phyloP scores from a whole-genome alignment of 306 rosid species.

The Quercus alba region DNA sequence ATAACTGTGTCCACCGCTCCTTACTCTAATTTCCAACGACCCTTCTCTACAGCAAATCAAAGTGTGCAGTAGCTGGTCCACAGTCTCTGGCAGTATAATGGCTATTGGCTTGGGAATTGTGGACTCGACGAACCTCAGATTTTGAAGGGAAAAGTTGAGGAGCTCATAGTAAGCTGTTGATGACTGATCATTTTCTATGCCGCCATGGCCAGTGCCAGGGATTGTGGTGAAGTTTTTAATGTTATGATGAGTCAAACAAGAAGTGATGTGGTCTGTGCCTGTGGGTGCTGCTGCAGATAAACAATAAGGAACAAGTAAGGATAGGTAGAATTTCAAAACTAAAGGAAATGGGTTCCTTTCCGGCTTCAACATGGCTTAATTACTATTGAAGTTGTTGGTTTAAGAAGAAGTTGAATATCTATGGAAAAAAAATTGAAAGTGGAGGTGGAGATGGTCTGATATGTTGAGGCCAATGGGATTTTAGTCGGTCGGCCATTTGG shows the following conservation, averaged over 20 bases:
- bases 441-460: slow-evolving; percentile 22
- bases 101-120: slow-evolving; percentile 52
- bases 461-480: slow-evolving; percentile 34
- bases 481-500: slow-evolving; percentile 44
- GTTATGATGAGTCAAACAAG: slow-evolving; percentile 47
- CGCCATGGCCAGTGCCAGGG: slow-evolving; percentile 3
- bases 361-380: slow-evolving; percentile 20
- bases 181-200: slow-evolving; percentile 20
- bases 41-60: slow-evolving; percentile 44
- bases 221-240: slow-evolving; percentile 55
- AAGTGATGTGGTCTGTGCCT: slow-evolving; percentile 13
- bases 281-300: slow-evolving; percentile 18
- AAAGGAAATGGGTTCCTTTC: not conserved
- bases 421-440: not conserved
- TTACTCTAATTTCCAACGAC: slow-evolving; percentile 39
- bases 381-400: slow-evolving; percentile 20
- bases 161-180: slow-evolving; percentile 39
- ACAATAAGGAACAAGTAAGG: slow-evolving; percentile 15
- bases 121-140: slow-evolving; percentile 50
- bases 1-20: slow-evolving; percentile 81
- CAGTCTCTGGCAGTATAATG: slow-evolving; percentile 57
- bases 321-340: slow-evolving; percentile 19
- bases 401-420: slow-evolving; percentile 2
- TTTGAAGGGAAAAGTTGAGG: slow-evolving; percentile 69
- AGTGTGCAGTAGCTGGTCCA: slow-evolving; percentile 39